A percentile compares a stretch with the other conserved stretches of the same genome.
Evolutionary conservation across 148 eudicot genomes (phyloP).

Genomic region (Persicaria tinctoria): DNA sequence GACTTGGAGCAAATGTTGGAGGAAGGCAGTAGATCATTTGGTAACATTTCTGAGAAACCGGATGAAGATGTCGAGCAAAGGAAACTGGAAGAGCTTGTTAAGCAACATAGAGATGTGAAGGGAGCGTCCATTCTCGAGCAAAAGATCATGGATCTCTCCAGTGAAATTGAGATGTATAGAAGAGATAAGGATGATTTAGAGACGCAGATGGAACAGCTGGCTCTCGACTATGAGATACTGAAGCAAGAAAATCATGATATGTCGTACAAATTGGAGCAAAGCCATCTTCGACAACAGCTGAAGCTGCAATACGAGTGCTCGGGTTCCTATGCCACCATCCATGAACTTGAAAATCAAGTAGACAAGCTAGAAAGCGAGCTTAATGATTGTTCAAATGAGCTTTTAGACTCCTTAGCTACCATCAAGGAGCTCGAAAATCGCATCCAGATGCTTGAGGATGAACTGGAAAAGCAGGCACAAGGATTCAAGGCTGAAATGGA

Average conservation of each 20-base stretch:
- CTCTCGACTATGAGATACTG: constrained; percentile 85
- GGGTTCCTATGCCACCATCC: constrained; percentile 31
- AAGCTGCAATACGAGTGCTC: constrained; percentile 84
- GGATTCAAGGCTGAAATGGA: constrained; percentile 17
- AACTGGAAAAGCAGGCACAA: constrained; percentile 23
- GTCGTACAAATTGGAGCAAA: constrained; percentile 64
- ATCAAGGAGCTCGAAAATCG: constrained; percentile 26
- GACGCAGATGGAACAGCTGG: constrained; percentile 94
- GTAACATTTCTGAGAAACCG: constrained; percentile 16
- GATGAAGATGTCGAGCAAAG: constrained; percentile 71
- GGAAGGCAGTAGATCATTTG: constrained; percentile 29
- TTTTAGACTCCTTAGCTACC: constrained; percentile 23
- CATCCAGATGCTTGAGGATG: constrained; percentile 17
- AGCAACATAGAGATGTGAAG: constrained; percentile 57
- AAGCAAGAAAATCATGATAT: constrained; percentile 90
- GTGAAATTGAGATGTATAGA: constrained; percentile 67
- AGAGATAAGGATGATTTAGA: constrained; percentile 88
- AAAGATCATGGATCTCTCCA: constrained; percentile 62
- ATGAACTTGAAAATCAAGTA: constrained; percentile 24
- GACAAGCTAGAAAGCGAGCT: constrained; percentile 31
- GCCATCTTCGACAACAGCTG: constrained; percentile 72
- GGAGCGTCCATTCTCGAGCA: constrained; percentile 58
- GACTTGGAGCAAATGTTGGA: constrained; percentile 88
- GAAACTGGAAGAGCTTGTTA: constrained; percentile 70
- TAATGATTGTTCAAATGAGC: constrained; percentile 21